Base-by-base conservation (phyloP, 2,329 filamentous ascomycete species). In the Pestalotiopsis sp. region DNA sequence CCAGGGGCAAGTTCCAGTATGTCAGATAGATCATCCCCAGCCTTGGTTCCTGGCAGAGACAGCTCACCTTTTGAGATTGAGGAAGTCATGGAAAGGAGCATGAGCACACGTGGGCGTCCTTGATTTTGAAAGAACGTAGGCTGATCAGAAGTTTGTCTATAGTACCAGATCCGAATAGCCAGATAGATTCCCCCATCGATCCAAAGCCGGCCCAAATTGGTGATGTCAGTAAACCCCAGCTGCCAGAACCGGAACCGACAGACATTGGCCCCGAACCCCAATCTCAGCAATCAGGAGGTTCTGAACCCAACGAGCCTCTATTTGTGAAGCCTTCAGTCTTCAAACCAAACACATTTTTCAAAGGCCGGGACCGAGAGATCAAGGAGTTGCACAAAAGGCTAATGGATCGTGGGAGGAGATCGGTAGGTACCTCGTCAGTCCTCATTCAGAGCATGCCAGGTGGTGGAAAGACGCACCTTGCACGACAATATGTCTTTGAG, bases 401-500 rank as follows among this genome's bases (percentile, higher is more conserved):
- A 3, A 87, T 84, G 73, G 88, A 90, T 72, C 81, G 82, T 36
- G 85, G 85, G 71, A 84, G 84, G 71, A 82, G 89, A 49, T 81
- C 83, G 7, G 80, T 87, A 61, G 89, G 90, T 17, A 89, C 90
- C 0, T 87, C 87, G 27, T 88, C 90, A 1, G 89, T 91, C 1
- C 80, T 93, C 9, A 84, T 93, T 12, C 87, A 88, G 71, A 89
- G 88, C 45, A 86, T 90, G 52, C 88, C 90, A 2, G 91, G 91
- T 1, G 87, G 87, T 14, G 91, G 91, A 2, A 93, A 93, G 78
- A 90, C 89, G 1, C 90, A 92, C 73, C 80, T 93, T 14, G 90
- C 90, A 36, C 84, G 91, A 3, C 84, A 93, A 77, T 93, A 92
- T 75, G 86, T 91, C 38, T 91, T 89, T 73, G 78, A 82, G 4